phyloP scores from a whole-genome alignment of 2,329 filamentous ascomycete genomes.

The Pseudogymnoascus destructans region DNA sequence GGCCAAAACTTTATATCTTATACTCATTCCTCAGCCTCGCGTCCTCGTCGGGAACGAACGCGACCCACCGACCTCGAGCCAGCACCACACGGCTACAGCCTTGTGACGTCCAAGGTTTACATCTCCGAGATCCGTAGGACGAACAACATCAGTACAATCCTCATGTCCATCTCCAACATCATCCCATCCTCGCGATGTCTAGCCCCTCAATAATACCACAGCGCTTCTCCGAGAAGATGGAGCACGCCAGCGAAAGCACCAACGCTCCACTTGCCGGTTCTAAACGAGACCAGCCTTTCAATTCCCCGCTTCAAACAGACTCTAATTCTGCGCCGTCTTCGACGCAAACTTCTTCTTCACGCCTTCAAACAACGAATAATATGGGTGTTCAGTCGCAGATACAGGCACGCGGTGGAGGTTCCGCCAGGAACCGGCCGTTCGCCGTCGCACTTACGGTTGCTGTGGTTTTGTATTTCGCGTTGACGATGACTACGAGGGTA shows the following conservation, averaged over 20 bases:
- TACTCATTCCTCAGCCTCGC: neutral
- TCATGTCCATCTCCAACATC: neutral
- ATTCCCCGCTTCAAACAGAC: neutral
- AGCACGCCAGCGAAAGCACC: neutral
- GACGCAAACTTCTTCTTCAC: neutral
- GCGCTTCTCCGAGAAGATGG: neutral
- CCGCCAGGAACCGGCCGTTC: neutral
- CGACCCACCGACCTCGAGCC: neutral
- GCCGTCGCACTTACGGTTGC: neutral
- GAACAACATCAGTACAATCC: neutral
- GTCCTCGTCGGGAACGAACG: neutral
- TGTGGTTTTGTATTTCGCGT: conserved; percentile 2
- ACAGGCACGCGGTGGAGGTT: neutral
- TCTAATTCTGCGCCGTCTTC: neutral
- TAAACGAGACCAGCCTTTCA: conserved; percentile 1
- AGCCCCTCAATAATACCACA: neutral
- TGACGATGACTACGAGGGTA: neutral
- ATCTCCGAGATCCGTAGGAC: neutral
- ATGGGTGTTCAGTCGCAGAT: conserved; percentile 1
- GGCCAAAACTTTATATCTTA: no score
- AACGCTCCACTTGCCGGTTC: conserved; percentile 3
- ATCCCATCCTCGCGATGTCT: neutral
- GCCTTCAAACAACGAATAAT: neutral
- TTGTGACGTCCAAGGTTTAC: conserved; percentile 6
- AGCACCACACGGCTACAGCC: neutral